Conservation (phyloP, 2,329 filamentous ascomycete genomes). For the Fusarium euwallaceae region DNA sequence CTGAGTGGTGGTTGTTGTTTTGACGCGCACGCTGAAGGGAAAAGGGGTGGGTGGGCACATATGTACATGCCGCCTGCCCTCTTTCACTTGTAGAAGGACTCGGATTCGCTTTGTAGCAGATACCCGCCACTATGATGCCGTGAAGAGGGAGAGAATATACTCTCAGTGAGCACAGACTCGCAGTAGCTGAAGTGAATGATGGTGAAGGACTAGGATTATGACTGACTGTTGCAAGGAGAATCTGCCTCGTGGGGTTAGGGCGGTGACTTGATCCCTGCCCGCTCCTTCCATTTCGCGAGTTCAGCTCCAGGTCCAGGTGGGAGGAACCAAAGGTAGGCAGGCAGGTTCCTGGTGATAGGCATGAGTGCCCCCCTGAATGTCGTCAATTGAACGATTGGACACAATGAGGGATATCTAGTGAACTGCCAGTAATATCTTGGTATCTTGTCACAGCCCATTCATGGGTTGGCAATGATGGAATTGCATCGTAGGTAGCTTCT, state of each 20-base stretch:
- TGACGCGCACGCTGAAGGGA: conserved; percentile 5
- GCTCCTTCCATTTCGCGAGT: conserved; percentile 4
- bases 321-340: background rate
- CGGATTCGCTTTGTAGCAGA: background rate
- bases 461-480: background rate
- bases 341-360: background rate
- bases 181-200: background rate
- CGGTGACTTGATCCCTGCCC: background rate
- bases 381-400: background rate
- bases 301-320: background rate
- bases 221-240: conserved; percentile 4
- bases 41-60: conserved; percentile 29
- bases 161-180: background rate
- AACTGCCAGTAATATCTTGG: background rate
- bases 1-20: conserved; percentile 1
- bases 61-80: background rate
- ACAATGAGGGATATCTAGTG: background rate
- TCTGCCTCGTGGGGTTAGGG: conserved; percentile 14
- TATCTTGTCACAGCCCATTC: background rate
- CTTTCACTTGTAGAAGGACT: background rate
- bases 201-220: background rate
- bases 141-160: background rate
- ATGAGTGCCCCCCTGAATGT: background rate
- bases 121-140: background rate
- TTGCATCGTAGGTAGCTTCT: background rate